These are phyloP conservation scores for Colletotrichum siamense DNA, from an alignment of 2,329 filamentous ascomycete genomes.

Conservation along the genomic window DNA sequence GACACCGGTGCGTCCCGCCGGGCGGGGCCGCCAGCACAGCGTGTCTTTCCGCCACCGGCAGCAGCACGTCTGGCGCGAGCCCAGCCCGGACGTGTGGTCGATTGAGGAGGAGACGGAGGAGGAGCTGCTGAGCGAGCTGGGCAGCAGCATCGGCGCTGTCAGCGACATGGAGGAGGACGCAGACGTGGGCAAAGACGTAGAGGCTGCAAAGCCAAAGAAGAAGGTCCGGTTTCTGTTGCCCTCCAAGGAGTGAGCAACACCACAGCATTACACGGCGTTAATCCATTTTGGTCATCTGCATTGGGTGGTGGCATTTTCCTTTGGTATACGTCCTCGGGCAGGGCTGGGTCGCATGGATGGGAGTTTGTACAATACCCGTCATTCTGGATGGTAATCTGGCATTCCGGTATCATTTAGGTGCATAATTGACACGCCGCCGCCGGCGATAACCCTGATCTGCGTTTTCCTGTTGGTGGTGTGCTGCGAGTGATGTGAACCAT, in stretches of 20 bases:
- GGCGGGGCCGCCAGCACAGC: slow-evolving; percentile 32
- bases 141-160: slow-evolving; percentile 31
- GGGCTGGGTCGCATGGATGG: neutral
- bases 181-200: slow-evolving; percentile 34
- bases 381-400: slow-evolving; percentile 1
- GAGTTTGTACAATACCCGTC: slow-evolving; percentile 9
- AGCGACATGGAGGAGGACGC: slow-evolving; percentile 33
- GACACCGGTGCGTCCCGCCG: slow-evolving; percentile 27
- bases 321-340: slow-evolving; percentile 11
- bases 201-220: slow-evolving; percentile 58
- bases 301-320: slow-evolving; percentile 26
- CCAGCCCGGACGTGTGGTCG: slow-evolving; percentile 64
- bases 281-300: slow-evolving; percentile 20
- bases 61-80: slow-evolving; percentile 59
- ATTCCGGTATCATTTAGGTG: neutral
- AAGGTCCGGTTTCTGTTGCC: slow-evolving; percentile 62
- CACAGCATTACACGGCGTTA: slow-evolving; percentile 10
- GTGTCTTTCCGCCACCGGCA: slow-evolving; percentile 41
- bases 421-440: neutral
- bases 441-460: neutral
- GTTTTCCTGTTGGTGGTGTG: neutral
- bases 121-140: slow-evolving; percentile 52
- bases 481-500: neutral
- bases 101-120: slow-evolving; percentile 66
- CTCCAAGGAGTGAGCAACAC: slow-evolving; percentile 34